Percentiles rank a stretch among this genome's conserved stretches.
Conservation (phyloP, 2,329 filamentous ascomycete species). For the Sporothrix euskadiensis region DNA sequence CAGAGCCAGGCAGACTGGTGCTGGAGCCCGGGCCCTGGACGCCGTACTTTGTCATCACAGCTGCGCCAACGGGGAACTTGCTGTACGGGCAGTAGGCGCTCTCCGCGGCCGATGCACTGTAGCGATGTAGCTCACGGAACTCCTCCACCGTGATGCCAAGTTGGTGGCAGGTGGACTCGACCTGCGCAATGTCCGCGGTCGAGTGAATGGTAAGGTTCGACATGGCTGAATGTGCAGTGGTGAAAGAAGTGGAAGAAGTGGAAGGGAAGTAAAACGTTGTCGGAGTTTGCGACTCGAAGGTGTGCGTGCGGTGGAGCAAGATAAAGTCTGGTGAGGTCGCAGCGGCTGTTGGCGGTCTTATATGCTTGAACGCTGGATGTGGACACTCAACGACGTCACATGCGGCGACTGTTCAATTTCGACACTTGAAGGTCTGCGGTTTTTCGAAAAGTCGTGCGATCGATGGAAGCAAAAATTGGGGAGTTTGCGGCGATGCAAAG, state of each 20-base stretch:
- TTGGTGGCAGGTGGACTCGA: constrained; percentile 40
- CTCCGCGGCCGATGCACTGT: constrained; percentile 70
- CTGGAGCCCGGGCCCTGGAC: constrained; percentile 30
- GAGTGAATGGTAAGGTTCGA: constrained; percentile 34
- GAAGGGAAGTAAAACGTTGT: not conserved
- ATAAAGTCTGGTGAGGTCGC: not conserved
- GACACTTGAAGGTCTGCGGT: not conserved
- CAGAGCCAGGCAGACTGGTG: not conserved
- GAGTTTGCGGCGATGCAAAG: not conserved
- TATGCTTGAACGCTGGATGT: not conserved
- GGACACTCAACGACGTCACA: not conserved
- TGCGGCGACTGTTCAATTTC: not conserved
- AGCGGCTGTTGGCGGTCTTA: constrained; percentile 12
- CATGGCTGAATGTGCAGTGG: constrained; percentile 23
- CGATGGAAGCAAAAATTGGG: not conserved
- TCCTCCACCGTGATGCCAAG: constrained; percentile 61
- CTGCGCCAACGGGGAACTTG: constrained; percentile 84
- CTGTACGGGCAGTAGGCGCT: constrained; percentile 92
- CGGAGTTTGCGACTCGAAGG: not conserved
- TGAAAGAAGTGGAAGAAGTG: not conserved
- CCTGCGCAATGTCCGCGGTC: constrained; percentile 33
- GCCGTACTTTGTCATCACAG: constrained; percentile 59
- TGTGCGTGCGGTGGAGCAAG: not conserved
- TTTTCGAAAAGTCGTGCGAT: not conserved
- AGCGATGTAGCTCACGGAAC: constrained; percentile 62